Conservation (phyloP, 371 early-diverging fungal genomes). For the Saksenaea vasiformis region DNA sequence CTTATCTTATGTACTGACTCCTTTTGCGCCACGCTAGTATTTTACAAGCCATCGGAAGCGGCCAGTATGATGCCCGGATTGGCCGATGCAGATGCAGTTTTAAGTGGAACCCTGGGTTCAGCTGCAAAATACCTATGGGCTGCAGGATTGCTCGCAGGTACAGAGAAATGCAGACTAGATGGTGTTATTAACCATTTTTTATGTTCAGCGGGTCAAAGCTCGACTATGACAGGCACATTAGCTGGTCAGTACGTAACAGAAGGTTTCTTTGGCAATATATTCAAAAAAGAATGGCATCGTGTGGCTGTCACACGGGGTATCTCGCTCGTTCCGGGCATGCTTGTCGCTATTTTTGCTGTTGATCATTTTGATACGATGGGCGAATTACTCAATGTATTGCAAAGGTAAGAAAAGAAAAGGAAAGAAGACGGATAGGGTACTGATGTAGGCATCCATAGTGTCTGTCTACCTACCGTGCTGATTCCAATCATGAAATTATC, state of each 20-base stretch:
- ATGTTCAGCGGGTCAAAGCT: constrained; percentile 63
- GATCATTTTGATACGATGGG: constrained; percentile 68
- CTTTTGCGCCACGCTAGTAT: constrained; percentile 27
- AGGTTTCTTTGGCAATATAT: constrained; percentile 64
- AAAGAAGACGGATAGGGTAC: not conserved
- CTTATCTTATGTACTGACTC: not conserved
- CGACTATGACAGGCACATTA: constrained; percentile 76
- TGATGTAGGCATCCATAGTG: constrained; percentile 19
- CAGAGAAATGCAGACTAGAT: not conserved
- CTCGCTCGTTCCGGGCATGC: constrained; percentile 68
- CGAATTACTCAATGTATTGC: constrained; percentile 68
- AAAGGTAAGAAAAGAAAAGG: constrained; percentile 25
- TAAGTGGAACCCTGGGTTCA: constrained; percentile 57
- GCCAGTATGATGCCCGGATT: constrained; percentile 43
- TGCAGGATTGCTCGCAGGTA: constrained; percentile 63
- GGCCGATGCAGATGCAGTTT: constrained; percentile 61
- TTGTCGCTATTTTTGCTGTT: constrained; percentile 65
- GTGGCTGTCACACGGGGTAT: constrained; percentile 62
- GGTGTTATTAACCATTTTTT: not conserved
- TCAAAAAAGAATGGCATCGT: constrained; percentile 71
- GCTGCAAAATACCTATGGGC: constrained; percentile 69
- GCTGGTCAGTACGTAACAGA: constrained; percentile 78
- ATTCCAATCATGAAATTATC: constrained; percentile 71
- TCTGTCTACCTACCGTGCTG: constrained; percentile 72
- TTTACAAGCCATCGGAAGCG: constrained; percentile 41